Conservation (phyloP, 148 eudicot genomes). For the Arctostaphylos glauca region DNA sequence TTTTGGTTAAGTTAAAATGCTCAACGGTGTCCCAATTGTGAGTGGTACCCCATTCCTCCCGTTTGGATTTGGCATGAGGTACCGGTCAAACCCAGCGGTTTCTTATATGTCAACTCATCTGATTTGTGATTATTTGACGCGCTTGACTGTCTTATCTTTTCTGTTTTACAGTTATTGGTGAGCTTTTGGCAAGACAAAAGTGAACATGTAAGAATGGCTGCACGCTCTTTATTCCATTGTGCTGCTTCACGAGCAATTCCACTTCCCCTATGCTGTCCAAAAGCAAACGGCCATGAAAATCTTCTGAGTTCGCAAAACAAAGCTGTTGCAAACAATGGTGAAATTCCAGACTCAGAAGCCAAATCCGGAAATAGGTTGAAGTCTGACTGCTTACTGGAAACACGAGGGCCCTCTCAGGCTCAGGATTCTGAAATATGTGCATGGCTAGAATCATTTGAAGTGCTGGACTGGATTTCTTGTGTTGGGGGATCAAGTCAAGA, state of each 20-base stretch:
- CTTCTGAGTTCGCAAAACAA: conserved; percentile 22
- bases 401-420: conserved; percentile 27
- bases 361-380: conserved; percentile 19
- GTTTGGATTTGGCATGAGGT: background rate
- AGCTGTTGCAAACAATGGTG: conserved; percentile 24
- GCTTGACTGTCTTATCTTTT: conserved; percentile 10
- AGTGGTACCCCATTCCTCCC: background rate
- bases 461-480: conserved; percentile 94
- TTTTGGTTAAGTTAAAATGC: conserved; percentile 3
- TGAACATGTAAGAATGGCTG: conserved; percentile 94
- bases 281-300: conserved; percentile 28
- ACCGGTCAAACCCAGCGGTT: too few species aligned
- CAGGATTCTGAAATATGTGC: conserved; percentile 53
- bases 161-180: conserved; percentile 65
- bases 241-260: conserved; percentile 96
- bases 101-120: background rate
- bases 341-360: conserved; percentile 21
- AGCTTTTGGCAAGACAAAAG: conserved; percentile 98
- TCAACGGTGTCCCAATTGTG: background rate
- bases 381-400: conserved; percentile 25
- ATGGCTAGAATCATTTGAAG: conserved; percentile 91
- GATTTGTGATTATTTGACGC: conserved; percentile 3
- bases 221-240: conserved; percentile 91
- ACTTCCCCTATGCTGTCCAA: conserved; percentile 52
- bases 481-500: conserved; percentile 96